phyloP scores from a whole-genome alignment of 495 filamentous ascomycete genomes.

The Tuber borchii region DNA sequence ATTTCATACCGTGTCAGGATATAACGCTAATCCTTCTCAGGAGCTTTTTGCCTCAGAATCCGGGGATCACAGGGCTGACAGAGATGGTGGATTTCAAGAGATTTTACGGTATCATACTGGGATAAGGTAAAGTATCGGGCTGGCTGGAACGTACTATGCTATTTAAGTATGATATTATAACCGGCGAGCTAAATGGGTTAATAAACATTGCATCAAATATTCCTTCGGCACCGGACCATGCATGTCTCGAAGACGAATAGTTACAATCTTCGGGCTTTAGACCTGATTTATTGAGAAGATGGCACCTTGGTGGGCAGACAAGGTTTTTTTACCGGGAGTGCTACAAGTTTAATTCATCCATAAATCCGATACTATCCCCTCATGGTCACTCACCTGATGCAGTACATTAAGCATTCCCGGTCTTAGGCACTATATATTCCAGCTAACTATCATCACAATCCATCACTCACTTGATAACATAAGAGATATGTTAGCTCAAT shows the following conservation, averaged over 20 bases:
- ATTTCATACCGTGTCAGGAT: too few species aligned
- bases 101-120: too few species aligned
- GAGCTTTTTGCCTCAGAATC: too few species aligned
- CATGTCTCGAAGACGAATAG: neutral
- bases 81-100: too few species aligned
- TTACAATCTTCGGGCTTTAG: neutral
- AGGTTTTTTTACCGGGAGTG: neutral
- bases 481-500: neutral
- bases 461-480: neutral
- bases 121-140: neutral
- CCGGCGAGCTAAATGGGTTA: neutral
- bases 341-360: neutral
- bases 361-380: neutral
- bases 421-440: neutral
- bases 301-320: neutral
- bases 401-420: neutral
- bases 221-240: neutral
- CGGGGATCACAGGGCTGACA: too few species aligned
- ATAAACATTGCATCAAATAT: neutral
- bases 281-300: neutral
- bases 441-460: neutral
- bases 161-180: neutral
- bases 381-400: neutral
- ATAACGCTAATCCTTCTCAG: too few species aligned
- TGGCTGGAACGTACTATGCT: neutral